Evolutionary conservation across 2,329 filamentous ascomycete species (phyloP), one percentile per base, ranked within the genome.

Genomic region (Reticulascus tulasneorum): DNA sequence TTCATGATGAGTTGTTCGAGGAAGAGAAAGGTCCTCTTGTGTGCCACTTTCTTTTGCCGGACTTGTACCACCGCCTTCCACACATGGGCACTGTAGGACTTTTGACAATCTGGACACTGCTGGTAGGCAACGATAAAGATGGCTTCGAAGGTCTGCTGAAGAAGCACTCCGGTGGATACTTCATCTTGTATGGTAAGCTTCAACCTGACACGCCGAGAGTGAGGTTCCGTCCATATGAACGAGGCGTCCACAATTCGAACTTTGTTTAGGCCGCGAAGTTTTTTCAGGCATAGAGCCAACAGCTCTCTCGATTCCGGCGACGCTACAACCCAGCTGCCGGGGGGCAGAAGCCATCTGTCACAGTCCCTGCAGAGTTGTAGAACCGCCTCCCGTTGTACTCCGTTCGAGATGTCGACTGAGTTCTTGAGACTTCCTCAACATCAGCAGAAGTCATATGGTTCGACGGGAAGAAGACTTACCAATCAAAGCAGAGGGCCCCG

Each of bases 171-270:
- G 37, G 79, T 77, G 33, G 74, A 73, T 3, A 82, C 76, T 16
- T 71, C 63, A 42, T 80, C 77, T 56, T 97, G 93, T 30, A 97
- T 83, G 1, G 93, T 97, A 61, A 98, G 83, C 70, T 96, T 96
- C 60, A 97, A 82, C 66, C 90, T 94, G 47, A 97, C 76, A 58
- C 93, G 75, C 55, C 88, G 76, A 52, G 90, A 96, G 67, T 98
- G 93, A 9, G 93, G 91, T 63, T 98, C 93, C 2, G 93, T 98
- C 93, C 93, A 98, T 56, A 97, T 86, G 58, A 97, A 98, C 53
- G 81, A 86, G 29, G 93, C 93, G 59, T 98, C 93, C 54, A 96
- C 90, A 54, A 98, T 93, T 44, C 93, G 78, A 49, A 94, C 86
- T 68, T 93, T 94, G 59, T 83, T 80, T 46, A 98, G 67, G 20